Evolutionary conservation across 2,329 filamentous ascomycete genomes (phyloP).

Genomic region (Colletotrichum brevisporum): DNA sequence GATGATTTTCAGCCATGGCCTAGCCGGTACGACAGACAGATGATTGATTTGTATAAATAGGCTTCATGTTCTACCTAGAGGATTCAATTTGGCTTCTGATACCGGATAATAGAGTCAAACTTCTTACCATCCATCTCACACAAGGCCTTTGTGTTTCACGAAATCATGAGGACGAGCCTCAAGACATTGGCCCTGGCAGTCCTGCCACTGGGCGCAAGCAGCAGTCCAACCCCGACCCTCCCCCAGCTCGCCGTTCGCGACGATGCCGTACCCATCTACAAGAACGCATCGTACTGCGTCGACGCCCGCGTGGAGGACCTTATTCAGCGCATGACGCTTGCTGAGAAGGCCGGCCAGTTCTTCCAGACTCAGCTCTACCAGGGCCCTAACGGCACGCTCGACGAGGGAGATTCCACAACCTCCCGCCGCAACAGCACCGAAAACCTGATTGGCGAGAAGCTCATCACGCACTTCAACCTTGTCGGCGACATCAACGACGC

Average conservation of each 20-base stretch:
- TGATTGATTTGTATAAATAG: constrained; percentile 19
- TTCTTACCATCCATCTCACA: background rate
- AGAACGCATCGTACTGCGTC: constrained; percentile 55
- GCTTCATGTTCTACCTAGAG: background rate
- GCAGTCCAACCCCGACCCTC: background rate
- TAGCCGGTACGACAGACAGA: background rate
- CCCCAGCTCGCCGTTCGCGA: constrained; percentile 1
- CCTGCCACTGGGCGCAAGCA: constrained; percentile 5
- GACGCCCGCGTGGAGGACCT: constrained; percentile 64
- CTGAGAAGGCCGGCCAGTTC: constrained; percentile 64
- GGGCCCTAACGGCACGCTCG: constrained; percentile 43
- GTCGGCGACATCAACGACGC: constrained; percentile 59
- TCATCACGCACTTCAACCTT: constrained; percentile 62
- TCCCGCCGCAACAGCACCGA: constrained; percentile 46
- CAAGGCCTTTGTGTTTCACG: background rate
- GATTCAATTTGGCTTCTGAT: background rate
- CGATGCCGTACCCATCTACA: constrained; percentile 37
- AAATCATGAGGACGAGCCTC: constrained; percentile 20
- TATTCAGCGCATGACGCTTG: constrained; percentile 59
- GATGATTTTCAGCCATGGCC: too few relatives aligned
- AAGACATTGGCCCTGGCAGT: constrained; percentile 13
- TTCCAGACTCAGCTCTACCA: constrained; percentile 56
- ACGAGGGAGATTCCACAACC: constrained; percentile 20
- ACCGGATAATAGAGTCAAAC: too few relatives aligned
- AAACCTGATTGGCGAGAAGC: constrained; percentile 50